Evolutionary conservation across 495 filamentous ascomycete species (phyloP).

Genomic region (Poronia punctata): DNA sequence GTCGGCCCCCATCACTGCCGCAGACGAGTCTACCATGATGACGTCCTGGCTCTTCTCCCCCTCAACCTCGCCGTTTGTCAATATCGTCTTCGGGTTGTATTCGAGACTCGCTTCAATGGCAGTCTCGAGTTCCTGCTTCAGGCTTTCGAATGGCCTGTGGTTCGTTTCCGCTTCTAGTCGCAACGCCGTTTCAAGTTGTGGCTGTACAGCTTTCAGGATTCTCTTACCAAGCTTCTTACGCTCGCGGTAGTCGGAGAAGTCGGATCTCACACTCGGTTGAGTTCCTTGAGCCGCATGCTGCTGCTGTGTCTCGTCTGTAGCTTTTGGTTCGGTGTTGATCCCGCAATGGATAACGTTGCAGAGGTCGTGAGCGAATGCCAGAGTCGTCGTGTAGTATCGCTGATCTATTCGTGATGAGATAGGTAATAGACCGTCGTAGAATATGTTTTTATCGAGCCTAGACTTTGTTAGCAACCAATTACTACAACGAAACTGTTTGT

Average conservation of each 20-base stretch:
- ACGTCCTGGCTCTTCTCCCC: constrained; percentile 31
- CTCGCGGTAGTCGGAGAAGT: constrained; percentile 30
- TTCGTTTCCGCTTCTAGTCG: constrained; percentile 73
- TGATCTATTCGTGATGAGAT: constrained; percentile 60
- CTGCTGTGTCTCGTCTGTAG: constrained; percentile 14
- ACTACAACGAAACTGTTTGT: not conserved
- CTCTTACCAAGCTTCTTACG: constrained; percentile 68
- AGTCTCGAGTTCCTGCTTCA: constrained; percentile 64
- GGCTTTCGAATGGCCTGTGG: constrained; percentile 59
- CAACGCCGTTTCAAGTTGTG: constrained; percentile 66
- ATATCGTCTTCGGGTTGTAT: constrained; percentile 24
- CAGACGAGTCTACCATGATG: constrained; percentile 41
- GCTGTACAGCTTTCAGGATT: constrained; percentile 74
- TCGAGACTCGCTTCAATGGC: constrained; percentile 57
- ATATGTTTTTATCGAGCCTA: constrained; percentile 72
- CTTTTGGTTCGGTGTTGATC: constrained; percentile 43
- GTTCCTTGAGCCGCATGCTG: constrained; percentile 19
- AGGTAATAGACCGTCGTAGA: constrained; percentile 54
- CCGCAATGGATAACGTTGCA: constrained; percentile 60
- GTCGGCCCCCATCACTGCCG: constrained; percentile 35
- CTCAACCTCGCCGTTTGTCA: constrained; percentile 18
- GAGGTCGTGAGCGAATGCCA: constrained; percentile 68
- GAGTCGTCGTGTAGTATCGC: constrained; percentile 66
- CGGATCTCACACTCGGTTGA: constrained; percentile 29
- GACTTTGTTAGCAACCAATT: constrained; percentile 17